Evolutionary conservation across 2,329 filamentous ascomycete genomes (phyloP).

Genomic region (Alternaria arbusti): DNA sequence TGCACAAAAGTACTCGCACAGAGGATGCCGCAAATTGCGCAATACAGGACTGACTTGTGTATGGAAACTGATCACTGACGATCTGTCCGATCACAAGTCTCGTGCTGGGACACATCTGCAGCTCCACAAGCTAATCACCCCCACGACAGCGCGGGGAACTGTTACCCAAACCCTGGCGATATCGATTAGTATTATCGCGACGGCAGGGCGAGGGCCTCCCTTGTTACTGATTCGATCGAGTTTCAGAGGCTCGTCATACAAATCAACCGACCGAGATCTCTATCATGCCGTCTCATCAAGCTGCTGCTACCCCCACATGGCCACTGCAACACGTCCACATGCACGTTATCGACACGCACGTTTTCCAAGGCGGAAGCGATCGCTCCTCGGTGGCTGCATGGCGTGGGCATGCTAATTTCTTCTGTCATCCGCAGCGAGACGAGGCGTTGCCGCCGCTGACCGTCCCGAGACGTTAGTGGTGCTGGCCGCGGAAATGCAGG

Average conservation of each 20-base stretch:
- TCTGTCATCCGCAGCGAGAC: constrained; percentile 11
- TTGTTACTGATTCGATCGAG: constrained; percentile 1
- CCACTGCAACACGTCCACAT: not conserved
- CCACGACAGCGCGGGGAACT: constrained; percentile 6
- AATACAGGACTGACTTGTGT: not conserved
- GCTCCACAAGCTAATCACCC: constrained; percentile 1
- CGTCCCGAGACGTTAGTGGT: constrained; percentile 19
- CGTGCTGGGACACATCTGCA: constrained; percentile 2
- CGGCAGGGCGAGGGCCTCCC: not conserved
- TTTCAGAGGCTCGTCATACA: constrained; percentile 1
- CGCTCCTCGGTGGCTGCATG: constrained; percentile 12
- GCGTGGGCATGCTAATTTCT: constrained; percentile 11
- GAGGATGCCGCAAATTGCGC: constrained; percentile 2
- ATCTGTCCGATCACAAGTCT: not conserved
- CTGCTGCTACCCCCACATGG: constrained; percentile 10
- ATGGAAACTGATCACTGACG: not conserved
- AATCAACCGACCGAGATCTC: not conserved
- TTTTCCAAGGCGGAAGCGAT: constrained; percentile 8
- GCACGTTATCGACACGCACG: constrained; percentile 11
- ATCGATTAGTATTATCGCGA: not conserved
- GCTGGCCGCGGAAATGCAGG: not conserved
- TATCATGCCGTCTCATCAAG: not conserved
- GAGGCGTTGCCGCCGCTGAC: constrained; percentile 19
- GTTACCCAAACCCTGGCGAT: constrained; percentile 1
- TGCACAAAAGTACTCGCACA: not conserved